These are phyloP conservation scores for Acer saccharum DNA, from an alignment of 345 rosid genomes.

Conservation along the genomic window DNA sequence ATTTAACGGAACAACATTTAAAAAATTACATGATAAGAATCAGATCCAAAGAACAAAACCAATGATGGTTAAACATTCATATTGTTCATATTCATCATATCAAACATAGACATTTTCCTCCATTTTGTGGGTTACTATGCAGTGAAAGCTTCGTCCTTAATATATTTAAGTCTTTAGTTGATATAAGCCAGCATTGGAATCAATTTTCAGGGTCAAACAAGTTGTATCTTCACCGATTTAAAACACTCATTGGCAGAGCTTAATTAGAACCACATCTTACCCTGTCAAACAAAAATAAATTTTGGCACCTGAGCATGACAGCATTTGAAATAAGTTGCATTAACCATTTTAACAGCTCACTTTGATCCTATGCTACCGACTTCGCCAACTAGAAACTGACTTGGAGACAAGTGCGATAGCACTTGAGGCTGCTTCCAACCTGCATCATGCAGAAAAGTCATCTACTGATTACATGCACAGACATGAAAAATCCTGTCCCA, in stretches of 20 bases:
- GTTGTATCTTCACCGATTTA: not conserved
- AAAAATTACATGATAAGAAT: not conserved
- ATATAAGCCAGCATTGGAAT: not conserved
- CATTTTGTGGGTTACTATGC: not conserved
- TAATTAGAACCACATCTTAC: not conserved
- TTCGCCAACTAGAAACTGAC: slow-evolving; percentile 78
- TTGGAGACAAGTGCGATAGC: slow-evolving; percentile 67
- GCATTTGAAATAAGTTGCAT: not conserved
- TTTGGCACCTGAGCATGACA: not conserved
- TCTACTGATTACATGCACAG: not conserved
- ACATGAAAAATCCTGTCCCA: not conserved
- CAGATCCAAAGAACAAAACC: not conserved
- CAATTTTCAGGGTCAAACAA: not conserved
- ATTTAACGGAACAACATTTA: not conserved
- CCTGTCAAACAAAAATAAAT: not conserved
- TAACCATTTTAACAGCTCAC: not conserved
- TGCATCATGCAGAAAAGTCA: slow-evolving; percentile 32
- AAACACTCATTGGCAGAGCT: not conserved
- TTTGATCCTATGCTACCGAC: slow-evolving; percentile 35
- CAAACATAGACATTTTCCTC: not conserved
- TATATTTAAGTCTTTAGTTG: not conserved
- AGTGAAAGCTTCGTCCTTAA: not conserved
- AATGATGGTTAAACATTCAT: not conserved
- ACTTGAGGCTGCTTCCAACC: slow-evolving; percentile 82
- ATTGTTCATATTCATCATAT: not conserved